Conservation (phyloP, 1,284 basidiomycete genomes). For the Mrakiaceae sp. region DNA sequence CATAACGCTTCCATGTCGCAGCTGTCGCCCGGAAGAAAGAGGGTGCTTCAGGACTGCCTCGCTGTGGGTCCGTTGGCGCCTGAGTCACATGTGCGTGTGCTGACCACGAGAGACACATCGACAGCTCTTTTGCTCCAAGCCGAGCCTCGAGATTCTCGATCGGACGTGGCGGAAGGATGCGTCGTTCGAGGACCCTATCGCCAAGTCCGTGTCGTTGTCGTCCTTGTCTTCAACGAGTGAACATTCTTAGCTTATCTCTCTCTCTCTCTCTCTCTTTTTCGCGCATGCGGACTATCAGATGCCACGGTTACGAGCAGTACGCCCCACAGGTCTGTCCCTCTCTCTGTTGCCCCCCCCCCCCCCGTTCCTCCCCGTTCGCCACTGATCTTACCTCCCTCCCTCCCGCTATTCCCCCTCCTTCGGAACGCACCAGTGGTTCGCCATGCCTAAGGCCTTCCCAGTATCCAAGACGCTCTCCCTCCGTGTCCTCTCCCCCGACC, state of each 20-base stretch:
- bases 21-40: neutral
- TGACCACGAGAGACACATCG: no score
- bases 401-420: constrained; percentile 10
- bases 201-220: neutral
- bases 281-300: constrained; percentile 20
- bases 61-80: neutral
- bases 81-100: no score
- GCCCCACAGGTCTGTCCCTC: constrained; percentile 42
- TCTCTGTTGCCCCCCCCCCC: constrained; percentile 4
- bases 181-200: constrained; percentile 42
- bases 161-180: constrained; percentile 50
- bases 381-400: constrained; percentile 4
- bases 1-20: neutral
- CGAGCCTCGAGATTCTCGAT: constrained; percentile 47
- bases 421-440: constrained; percentile 43
- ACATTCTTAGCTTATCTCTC: neutral
- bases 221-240: neutral
- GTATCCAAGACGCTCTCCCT: constrained; percentile 43
- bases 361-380: constrained; percentile 1
- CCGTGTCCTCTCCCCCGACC: constrained; percentile 48
- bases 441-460: constrained; percentile 48
- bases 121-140: constrained; percentile 46
- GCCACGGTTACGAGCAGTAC: constrained; percentile 45
- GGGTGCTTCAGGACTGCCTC: neutral
- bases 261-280: neutral